A percentile compares a stretch with the other conserved stretches of the same genome.
These are phyloP conservation scores for Tylopilus sp. DNA, from an alignment of 768 basidiomycete genomes.

Conservation along the genomic window DNA sequence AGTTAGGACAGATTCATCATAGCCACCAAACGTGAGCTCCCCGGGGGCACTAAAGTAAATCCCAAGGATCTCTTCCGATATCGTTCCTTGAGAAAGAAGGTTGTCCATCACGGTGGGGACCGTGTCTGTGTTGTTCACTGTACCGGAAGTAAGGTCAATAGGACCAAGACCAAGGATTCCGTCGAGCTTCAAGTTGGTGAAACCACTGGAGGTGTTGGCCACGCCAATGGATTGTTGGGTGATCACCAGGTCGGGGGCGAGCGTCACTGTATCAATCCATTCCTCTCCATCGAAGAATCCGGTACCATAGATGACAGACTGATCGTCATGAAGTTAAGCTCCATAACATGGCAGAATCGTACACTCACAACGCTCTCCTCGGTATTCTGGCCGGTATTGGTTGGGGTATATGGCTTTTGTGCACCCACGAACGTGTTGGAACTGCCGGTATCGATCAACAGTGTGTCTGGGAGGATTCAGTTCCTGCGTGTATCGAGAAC, in stretches of 20 bases:
- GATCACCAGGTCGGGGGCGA: slow-evolving; percentile 1
- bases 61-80: slow-evolving; percentile 27
- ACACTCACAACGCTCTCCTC: slow-evolving; percentile 20
- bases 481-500: not conserved
- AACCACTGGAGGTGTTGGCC: slow-evolving; percentile 25
- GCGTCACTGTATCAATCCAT: slow-evolving; percentile 9
- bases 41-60: slow-evolving; percentile 30
- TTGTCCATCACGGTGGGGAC: slow-evolving; percentile 37
- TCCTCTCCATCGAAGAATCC: slow-evolving; percentile 13
- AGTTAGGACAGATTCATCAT: slow-evolving; percentile 12
- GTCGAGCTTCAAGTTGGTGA: slow-evolving; percentile 34
- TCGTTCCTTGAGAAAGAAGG: slow-evolving; percentile 26
- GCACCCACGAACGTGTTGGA: slow-evolving; percentile 29
- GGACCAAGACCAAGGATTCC: slow-evolving; percentile 40
- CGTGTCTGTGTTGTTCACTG: slow-evolving; percentile 1
- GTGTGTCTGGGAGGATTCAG: slow-evolving; percentile 17
- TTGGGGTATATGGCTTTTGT: slow-evolving; percentile 8
- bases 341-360: too few species aligned
- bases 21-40: slow-evolving; percentile 27
- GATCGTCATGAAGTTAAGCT: too few species aligned
- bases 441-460: slow-evolving; percentile 32
- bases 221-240: slow-evolving; percentile 33
- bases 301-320: not conserved
- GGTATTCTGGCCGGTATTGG: slow-evolving; percentile 12
- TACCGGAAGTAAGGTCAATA: slow-evolving; percentile 28